Evolutionary conservation across 1,139 yeast species (phyloP), one percentile per base, ranked within the genome.

Genomic region (Kodamaea fungicola): DNA sequence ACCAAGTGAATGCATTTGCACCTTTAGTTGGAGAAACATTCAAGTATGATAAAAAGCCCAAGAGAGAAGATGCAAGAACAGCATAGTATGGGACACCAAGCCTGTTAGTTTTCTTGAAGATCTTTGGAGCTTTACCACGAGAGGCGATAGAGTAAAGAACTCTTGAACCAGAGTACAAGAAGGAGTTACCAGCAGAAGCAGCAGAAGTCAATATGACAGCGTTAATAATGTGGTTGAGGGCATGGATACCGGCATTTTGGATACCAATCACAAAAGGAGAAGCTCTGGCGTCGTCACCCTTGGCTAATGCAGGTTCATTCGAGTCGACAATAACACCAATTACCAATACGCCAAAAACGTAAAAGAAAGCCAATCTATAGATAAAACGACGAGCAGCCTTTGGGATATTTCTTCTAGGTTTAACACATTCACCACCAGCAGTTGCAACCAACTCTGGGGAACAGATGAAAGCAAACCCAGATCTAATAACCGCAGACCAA

Each of bases 131-230:
- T 55, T 72, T 71, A 12, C 83, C 82, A 52, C 76, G 76, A 40
- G 67, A 66, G 6, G 88, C 74, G 45, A 83, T 62, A 30, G 84
- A 80, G 54, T 78, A 83, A 31, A 81, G 62, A 10, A 81, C 76
- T 68, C 92, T 74, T 9, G 89, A 74, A 13, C 84, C 80, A 41
- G 83, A 80, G 59, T 82, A 83, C 44, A 82, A 64, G 59, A 80
- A 86, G 0, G 89, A 81, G 60, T 83, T 83, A 35, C 84, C 80
- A 7, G 90, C 85, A 9, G 86, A 78, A 45, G 82, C 74, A 39
- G 85, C 84, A 40, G 84, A 81, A 7, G 83, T 63, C 54, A 84
- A 61, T 40, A 84, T 78, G 46, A 78, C 78, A 2, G 81, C 90
- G 52, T 84, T 84, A 47, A 84, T 68, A 36, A 84, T 68, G 50